Evolutionary conservation across 2,329 filamentous ascomycete species (phyloP).

Genomic region (Elsinoe perseae): DNA sequence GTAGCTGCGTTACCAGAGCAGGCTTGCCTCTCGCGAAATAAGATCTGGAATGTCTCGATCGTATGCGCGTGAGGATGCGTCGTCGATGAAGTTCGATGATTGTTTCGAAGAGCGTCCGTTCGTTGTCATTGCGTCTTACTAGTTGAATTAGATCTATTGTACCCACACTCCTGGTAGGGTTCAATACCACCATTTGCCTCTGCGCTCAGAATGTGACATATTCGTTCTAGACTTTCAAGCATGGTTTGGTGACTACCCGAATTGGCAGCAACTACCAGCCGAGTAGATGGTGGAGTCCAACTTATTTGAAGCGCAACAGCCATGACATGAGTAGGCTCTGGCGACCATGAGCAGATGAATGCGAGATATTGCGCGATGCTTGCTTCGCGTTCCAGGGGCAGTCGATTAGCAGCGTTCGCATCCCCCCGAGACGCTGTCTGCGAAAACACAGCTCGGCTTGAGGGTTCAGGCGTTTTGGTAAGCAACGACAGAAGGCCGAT

Average conservation of each 20-base stretch:
- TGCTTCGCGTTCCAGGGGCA: not conserved
- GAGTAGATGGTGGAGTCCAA: not conserved
- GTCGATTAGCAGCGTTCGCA: not conserved
- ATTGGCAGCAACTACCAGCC: not conserved
- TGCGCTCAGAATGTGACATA: not conserved
- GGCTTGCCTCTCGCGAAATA: not conserved
- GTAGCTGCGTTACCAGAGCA: not conserved
- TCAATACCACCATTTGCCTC: not conserved
- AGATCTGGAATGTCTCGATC: not conserved
- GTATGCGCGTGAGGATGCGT: not conserved
- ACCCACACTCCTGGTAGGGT: not conserved
- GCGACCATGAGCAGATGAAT: not conserved
- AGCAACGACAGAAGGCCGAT: not conserved
- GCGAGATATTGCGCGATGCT: not conserved
- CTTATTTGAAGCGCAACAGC: not conserved
- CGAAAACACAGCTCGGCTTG: not conserved
- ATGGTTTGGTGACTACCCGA: not conserved
- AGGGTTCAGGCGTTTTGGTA: not conserved
- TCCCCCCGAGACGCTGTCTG: not conserved
- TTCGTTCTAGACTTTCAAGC: not conserved
- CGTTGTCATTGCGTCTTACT: not conserved
- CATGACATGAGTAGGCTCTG: not conserved
- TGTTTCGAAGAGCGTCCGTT: not conserved
- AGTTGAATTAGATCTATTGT: not conserved
- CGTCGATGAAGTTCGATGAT: not conserved